phyloP scores from a whole-genome alignment of 1,284 basidiomycete species.

The Lignosus rhinocerotis region DNA sequence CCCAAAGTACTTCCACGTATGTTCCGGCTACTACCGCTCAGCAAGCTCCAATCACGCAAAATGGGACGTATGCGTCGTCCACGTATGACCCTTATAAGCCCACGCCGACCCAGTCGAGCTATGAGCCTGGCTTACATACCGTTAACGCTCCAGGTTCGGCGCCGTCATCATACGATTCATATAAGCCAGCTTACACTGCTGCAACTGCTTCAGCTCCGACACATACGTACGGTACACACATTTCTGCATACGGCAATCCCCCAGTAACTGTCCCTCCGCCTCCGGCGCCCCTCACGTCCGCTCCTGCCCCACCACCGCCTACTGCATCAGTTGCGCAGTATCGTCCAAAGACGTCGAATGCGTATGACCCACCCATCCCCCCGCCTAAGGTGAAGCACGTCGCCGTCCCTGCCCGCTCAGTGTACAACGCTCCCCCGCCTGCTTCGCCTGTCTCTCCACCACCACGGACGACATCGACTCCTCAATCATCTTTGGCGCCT shows the following conservation, averaged over 20 bases:
- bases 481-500: constrained; percentile 16
- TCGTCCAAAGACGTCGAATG: constrained; percentile 67
- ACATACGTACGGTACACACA: constrained; percentile 10
- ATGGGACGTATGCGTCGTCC: constrained; percentile 13
- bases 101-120: constrained; percentile 8
- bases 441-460: constrained; percentile 32
- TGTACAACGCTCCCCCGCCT: constrained; percentile 22
- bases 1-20: constrained; percentile 12
- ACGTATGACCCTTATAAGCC: constrained; percentile 26
- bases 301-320: constrained; percentile 34
- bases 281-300: constrained; percentile 15
- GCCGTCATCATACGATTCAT: constrained; percentile 24
- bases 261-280: constrained; percentile 15
- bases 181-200: constrained; percentile 21
- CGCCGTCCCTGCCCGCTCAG: constrained; percentile 27
- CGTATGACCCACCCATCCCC: constrained; percentile 79
- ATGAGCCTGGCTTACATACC: constrained; percentile 2
- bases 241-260: constrained; percentile 7
- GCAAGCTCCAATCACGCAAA: constrained; percentile 6
- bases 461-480: constrained; percentile 31
- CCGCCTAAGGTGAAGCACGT: constrained; percentile 48
- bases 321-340: constrained; percentile 40
- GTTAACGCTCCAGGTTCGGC: neutral
- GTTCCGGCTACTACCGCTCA: constrained; percentile 6
- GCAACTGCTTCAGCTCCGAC: constrained; percentile 2